Base-by-base conservation (phyloP, 306 rosid genomes). In the Fragaria nilgerrensis region DNA sequence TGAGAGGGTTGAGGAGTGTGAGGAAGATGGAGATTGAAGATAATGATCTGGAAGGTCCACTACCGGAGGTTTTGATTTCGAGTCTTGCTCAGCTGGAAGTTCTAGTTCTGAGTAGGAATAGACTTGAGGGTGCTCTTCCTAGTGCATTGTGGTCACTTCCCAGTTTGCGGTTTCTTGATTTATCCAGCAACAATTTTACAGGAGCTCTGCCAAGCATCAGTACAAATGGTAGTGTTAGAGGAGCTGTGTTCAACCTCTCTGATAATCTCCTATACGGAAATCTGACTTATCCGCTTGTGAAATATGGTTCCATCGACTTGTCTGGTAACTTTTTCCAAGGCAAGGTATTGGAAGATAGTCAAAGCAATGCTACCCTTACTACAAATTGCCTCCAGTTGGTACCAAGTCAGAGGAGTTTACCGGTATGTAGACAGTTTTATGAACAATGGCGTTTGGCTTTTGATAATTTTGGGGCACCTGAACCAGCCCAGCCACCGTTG, bases 241-340 rank as follows among this genome's bases (percentile, higher is more conserved):
- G 75, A 61, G 85, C 78, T 20, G 72, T 66, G 58, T 82, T 90
- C 87, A 87, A 88, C 76, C 83, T 96, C 80, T 91, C 98, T 53
- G 74, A 86, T 84, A 96, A 96, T 84, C 37, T 84, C 25, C 89
- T 96, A 45, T 89, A 88, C 58, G 99, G 98, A 75, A 49, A 32
- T 74, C 69, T 92, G 78, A 85, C 81, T 84, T 63, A 39, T 61
- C 81, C 86, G 0, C 47, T 82, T 20, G 36, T 43, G 68, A 84
- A 70, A 74, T 76, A 71, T 76, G 41, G 78, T 52, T 81, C 23
- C 25, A 75, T 92, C 37, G 97, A 96, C 87, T 83, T 96, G 70
- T 89, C 97, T 29, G 53, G 85, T 68, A 96, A 96, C 82, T 92
- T 84, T 87, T 91, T 96, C 80, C 86, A 88, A 75, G 99, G 97